These are phyloP conservation scores for Lithohypha guttulata DNA, from an alignment of 2,329 filamentous ascomycete species.

Conservation along the genomic window DNA sequence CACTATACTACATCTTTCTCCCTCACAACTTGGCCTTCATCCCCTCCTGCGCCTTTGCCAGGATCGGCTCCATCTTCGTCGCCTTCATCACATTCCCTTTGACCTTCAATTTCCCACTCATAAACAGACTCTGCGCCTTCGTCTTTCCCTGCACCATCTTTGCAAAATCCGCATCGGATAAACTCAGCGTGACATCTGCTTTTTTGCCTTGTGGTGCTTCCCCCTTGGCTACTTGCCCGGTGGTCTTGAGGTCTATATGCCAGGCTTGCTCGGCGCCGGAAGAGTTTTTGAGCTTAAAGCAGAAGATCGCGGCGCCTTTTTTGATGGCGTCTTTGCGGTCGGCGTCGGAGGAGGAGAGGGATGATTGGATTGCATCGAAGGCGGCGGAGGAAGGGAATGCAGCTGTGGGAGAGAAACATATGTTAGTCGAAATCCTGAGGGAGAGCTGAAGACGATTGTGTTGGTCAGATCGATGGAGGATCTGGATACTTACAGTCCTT, in stretches of 20 bases:
- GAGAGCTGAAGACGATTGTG: slow-evolving; percentile 1
- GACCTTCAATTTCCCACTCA: slow-evolving; percentile 97
- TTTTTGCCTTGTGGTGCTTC: slow-evolving; percentile 58
- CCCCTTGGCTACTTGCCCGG: slow-evolving; percentile 71
- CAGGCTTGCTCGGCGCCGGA: slow-evolving; percentile 71
- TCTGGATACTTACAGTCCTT: slow-evolving; percentile 50
- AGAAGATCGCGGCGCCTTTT: slow-evolving; percentile 75
- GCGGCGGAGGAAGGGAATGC: slow-evolving; percentile 82
- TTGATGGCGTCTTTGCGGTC: slow-evolving; percentile 83
- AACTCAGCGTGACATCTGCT: slow-evolving; percentile 73
- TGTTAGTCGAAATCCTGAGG: neutral
- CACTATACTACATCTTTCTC: too few species aligned
- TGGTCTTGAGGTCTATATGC: slow-evolving; percentile 92
- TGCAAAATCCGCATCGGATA: slow-evolving; percentile 79
- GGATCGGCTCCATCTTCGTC: slow-evolving; percentile 85
- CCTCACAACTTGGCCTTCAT: slow-evolving; percentile 59
- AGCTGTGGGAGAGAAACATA: slow-evolving; percentile 36
- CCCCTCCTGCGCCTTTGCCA: slow-evolving; percentile 77
- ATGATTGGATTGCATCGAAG: slow-evolving; percentile 75
- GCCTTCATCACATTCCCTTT: slow-evolving; percentile 98
- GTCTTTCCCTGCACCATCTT: slow-evolving; percentile 76
- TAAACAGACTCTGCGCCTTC: slow-evolving; percentile 91
- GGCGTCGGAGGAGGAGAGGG: slow-evolving; percentile 56
- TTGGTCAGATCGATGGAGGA: neutral
- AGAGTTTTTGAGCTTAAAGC: slow-evolving; percentile 84